Base-by-base conservation (phyloP, 2,329 filamentous ascomycete genomes). In the Exophiala alcalophila region DNA sequence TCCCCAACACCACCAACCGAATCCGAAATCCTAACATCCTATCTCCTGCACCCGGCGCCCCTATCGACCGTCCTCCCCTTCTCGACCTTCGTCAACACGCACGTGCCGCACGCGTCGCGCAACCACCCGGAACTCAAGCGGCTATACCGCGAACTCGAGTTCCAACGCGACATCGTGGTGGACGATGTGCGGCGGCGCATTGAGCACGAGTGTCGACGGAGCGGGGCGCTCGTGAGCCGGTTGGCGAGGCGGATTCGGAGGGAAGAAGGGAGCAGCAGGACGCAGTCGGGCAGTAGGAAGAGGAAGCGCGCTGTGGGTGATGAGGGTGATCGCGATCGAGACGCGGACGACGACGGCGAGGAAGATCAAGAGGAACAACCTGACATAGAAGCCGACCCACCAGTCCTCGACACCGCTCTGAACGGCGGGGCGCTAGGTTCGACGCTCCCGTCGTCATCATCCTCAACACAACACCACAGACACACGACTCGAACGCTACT, bases 61-160 rank as follows among this genome's bases (percentile, higher is more conserved):
- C 72, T 94, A 25, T 82, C 84, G 28, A 77, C 83, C 51, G 77
- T 89, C 59, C 71, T 89, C 54, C 82, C 86, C 5, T 74, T 89
- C 27, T n/a, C 7, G 10, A 18, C 8, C 38, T 18, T 21, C 38
- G 14, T 77, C 74, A 36, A 65, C 77, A 26, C 71, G 81, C n/a
- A n/a, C n/a, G n/a, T n/a, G n/a, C n/a, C n/a, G n/a, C n/a, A n/a
- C n/a, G n/a, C n/a, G n/a, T n/a, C n/a, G 35, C 83, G 81, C 46
- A 69, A 74, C 16, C 83, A 81, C 32, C 77, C 84, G 0, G 80
- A 83, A 42, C 74, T 91, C 33, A 78, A 80, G 43, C 70, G 74
- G 0, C 72, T 95, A 4, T 94, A 94, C 61, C 80, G 84, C 33
- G 85, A 92, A 61, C 73, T 94, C 2, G 85, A 92, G 57, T 75